Evolutionary conservation across 1,284 basidiomycete species (phyloP).

Genomic region (Takashimella tepidaria): DNA sequence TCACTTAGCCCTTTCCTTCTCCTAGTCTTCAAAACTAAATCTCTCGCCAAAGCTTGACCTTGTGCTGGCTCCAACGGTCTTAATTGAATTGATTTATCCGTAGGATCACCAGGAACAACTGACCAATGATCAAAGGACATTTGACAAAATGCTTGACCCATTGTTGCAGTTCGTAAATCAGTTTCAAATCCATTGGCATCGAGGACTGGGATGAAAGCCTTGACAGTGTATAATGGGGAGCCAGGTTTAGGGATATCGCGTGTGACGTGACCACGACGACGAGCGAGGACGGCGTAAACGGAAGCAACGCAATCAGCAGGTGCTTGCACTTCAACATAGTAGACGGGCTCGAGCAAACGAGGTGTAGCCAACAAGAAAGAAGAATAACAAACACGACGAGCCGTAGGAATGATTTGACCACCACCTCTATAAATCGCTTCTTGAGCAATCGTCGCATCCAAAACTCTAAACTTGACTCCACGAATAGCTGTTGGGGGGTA

Average conservation of each 20-base stretch:
- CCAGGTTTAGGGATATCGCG: conserved; percentile 97
- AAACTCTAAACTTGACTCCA: conserved; percentile 93
- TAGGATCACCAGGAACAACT: conserved; percentile 96
- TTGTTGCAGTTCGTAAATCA: conserved; percentile 91
- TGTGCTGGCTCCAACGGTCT: conserved; percentile 95
- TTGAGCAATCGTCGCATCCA: conserved; percentile 83
- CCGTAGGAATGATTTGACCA: conserved; percentile 57
- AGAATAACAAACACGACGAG: conserved; percentile 96
- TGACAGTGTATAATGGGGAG: conserved; percentile 93
- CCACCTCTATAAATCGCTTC: conserved; percentile 97
- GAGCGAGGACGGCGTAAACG: conserved; percentile 93
- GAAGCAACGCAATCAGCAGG: conserved; percentile 97
- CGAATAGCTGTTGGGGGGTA: conserved; percentile 67
- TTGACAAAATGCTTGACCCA: conserved; percentile 94
- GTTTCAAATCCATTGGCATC: conserved; percentile 99
- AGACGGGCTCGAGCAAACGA: conserved; percentile 91
- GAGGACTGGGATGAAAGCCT: conserved; percentile 95
- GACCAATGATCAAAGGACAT: conserved; percentile 98
- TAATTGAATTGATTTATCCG: conserved; percentile 89
- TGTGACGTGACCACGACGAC: conserved; percentile 94
- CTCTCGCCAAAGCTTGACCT: conserved; percentile 82
- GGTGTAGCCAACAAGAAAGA: conserved; percentile 95
- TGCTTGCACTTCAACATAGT: conserved; percentile 96
- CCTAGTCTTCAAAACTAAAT: conserved; percentile 92
- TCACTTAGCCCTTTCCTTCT: conserved; percentile 91